Conservation (phyloP, 2,329 filamentous ascomycete genomes). For the Fusarium sp. region DNA sequence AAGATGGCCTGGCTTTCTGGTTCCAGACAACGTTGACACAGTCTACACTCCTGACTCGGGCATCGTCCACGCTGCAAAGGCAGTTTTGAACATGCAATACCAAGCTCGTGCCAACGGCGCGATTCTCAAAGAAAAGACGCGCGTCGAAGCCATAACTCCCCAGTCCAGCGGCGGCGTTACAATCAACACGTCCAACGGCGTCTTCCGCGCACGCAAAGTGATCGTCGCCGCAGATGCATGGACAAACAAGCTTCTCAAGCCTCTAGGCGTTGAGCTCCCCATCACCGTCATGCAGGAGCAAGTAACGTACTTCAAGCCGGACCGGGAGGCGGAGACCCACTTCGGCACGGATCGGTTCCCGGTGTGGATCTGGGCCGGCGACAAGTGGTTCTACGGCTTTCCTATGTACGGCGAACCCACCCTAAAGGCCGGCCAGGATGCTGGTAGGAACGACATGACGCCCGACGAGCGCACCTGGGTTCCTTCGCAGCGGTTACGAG, state of each 20-base stretch:
- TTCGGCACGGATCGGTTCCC: constrained; percentile 7
- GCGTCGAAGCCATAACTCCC: too few species aligned
- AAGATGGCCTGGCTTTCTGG: constrained; percentile 24
- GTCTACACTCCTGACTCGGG: constrained; percentile 35
- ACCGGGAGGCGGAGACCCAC: background rate
- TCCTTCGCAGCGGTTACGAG: background rate
- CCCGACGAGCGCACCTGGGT: constrained; percentile 4
- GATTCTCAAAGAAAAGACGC: too few species aligned
- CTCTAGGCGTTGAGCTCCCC: too few species aligned
- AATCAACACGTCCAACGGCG: too few species aligned
- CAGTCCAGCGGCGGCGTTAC: too few species aligned
- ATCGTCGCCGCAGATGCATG: too few species aligned
- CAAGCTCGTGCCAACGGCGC: too few species aligned
- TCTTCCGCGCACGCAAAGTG: too few species aligned
- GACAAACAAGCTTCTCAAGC: too few species aligned
- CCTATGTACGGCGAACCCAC: constrained; percentile 5
- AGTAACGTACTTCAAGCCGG: too few species aligned
- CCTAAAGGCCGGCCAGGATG: constrained; percentile 9
- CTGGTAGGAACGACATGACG: background rate
- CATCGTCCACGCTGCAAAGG: constrained; percentile 21
- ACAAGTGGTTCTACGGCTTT: constrained; percentile 10
- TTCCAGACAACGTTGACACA: constrained; percentile 9
- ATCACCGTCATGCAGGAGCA: too few species aligned
- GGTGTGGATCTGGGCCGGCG: constrained; percentile 11
- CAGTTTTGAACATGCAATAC: too few species aligned